Base-by-base conservation (phyloP, 2,329 filamentous ascomycete genomes). In the Dendrostoma leiphaemia region DNA sequence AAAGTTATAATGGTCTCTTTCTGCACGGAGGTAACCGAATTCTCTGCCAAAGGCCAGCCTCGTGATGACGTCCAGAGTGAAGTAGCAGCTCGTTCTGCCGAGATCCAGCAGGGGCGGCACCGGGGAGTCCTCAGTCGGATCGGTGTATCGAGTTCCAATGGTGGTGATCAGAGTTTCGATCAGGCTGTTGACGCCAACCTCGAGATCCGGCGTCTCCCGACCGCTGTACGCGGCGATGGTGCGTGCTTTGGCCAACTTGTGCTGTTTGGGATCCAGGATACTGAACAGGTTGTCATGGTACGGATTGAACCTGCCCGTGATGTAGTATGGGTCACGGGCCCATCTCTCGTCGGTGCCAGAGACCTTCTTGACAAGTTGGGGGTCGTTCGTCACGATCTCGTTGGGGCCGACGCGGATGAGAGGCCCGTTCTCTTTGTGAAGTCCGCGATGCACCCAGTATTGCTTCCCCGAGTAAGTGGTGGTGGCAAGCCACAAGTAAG, bases 61-160 rank as follows among this genome's bases (percentile, higher is more conserved):
- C 29, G 71, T 75, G 53, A 80, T 75, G 17, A 79, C 73, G 54
- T 80, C 78, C 2, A 80, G 63, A 1, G 75, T 76, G 52, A 79
- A 73, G 64, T 69, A 78, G 31, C 74, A 71, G 6, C 73, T 69
- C 35, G 72, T 71, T 15, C 63, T 62, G 17, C 70, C 70, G 43
- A 79, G 61, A 56, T 80, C 74, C 60, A 79, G 66, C 15, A 70
- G 59, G 45, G 77, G 48, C 6, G 21, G 37, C 10, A 3, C 35
- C 24, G 24, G 17, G 2, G 21, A 19, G 17, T 9, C 31, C 15
- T 19, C 19, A 0, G 29, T n/a, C 9, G 37, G 15, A 35, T 17
- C n/a, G 9, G 32, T 41, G 40, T 47, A 53, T 29, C 24, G 46
- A 10, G 19, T 24, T 3, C 17, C 21, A 17, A 53, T 17, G 6